These are phyloP conservation scores for Eucalyptus polyanthemos DNA, from an alignment of 345 rosid species.

Conservation along the genomic window DNA sequence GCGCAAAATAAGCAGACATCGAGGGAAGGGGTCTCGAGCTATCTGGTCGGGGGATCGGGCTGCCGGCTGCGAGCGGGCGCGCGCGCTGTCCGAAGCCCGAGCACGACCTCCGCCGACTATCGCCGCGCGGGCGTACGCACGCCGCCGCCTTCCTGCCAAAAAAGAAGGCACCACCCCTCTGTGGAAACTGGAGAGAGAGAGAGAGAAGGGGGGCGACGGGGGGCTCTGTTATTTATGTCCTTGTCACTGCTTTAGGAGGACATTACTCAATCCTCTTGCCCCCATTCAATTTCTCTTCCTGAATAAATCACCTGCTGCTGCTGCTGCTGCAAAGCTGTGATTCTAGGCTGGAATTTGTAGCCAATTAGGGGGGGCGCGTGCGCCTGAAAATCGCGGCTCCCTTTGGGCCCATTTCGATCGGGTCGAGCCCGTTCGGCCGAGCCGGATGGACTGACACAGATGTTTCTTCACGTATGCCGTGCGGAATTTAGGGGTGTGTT, in stretches of 20 bases:
- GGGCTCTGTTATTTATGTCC: neutral
- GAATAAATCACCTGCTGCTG: neutral
- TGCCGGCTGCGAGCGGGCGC: neutral
- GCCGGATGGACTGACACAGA: neutral
- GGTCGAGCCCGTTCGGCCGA: neutral
- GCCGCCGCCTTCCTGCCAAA: neutral
- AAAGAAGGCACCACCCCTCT: neutral
- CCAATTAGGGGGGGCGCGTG: neutral
- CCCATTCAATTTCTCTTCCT: neutral
- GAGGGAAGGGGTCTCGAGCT: neutral
- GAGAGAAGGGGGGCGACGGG: neutral
- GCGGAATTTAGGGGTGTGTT: neutral
- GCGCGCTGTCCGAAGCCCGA: neutral
- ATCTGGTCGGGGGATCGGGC: neutral
- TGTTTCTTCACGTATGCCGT: neutral
- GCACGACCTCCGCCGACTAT: neutral
- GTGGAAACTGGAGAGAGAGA: neutral
- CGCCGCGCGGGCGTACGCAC: neutral
- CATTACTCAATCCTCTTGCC: neutral
- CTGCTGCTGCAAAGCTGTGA: neutral
- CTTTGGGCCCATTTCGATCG: neutral
- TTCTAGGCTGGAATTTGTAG: neutral
- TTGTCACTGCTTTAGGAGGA: neutral
- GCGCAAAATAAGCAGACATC: neutral
- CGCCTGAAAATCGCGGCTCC: neutral